Evolutionary conservation across 2,329 filamentous ascomycete species (phyloP), one percentile per base, ranked within the genome.

Genomic region (Colletotrichum sp.): DNA sequence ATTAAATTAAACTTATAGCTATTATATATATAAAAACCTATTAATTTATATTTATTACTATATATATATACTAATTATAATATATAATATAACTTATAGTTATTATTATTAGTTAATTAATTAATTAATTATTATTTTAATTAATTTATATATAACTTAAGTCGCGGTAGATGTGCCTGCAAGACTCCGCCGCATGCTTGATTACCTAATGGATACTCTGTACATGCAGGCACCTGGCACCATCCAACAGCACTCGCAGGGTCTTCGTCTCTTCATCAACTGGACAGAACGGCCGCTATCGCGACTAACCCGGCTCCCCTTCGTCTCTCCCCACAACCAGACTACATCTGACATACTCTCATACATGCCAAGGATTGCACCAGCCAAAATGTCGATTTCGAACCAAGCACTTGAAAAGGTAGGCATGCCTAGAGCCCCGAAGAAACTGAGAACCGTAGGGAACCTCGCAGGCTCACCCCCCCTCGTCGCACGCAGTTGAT

Each of bases 321-420:
- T 21, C 21, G n/a, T 21, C 18, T 21, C 43, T 48, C 10, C 43
- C 43, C n/a, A 21, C n/a, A 21, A 21, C n/a, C 43, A 48, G 18
- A 48, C 10, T 21, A 48, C 55, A 15, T 58, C n/a, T 26, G 21
- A 58, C 15, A 58, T 28, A 58, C 24, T 58, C 15, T 21, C 55
- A 28, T 57, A 21, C 26, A 21, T 34, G 24, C 16, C 16, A 48
- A 52, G 28, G 36, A 36, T 36, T n/a, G 24, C n/a, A 21, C 13
- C 15, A 32, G 58, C 18, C 81, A 90, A 81, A 67, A 98, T 99
- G 96, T 95, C 96, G 71, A 97, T 99, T 80, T 94, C 96, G 70
- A 98, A 98, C 82, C 95, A 98, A 87, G 96, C 96, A 75, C 89
- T 99, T 78, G 95, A 98, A 84, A 98, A 98, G 93, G 96, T 96